Evolutionary conservation across 495 filamentous ascomycete genomes (phyloP).

Genomic region (Staphylotrichum longicolle): DNA sequence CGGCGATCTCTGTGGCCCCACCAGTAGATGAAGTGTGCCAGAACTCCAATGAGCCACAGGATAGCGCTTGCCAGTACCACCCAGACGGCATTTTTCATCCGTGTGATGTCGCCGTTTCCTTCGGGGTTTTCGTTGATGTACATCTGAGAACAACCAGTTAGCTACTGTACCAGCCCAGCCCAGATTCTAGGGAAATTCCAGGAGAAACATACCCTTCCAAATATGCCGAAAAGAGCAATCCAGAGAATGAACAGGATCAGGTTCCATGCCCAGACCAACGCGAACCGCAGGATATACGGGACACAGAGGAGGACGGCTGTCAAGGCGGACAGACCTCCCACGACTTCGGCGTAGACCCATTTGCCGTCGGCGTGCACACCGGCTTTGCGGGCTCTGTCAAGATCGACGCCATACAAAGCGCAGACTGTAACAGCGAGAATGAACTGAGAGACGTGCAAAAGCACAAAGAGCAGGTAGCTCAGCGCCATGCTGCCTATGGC

Average conservation of each 20-base stretch:
- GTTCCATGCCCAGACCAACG: conserved; percentile 64
- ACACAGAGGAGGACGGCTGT: conserved; percentile 61
- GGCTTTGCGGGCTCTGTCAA: conserved; percentile 56
- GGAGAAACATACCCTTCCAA: conserved; percentile 51
- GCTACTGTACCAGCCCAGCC: neutral
- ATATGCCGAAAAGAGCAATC: conserved; percentile 77
- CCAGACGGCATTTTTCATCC: conserved; percentile 89
- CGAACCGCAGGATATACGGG: conserved; percentile 58
- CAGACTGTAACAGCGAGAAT: conserved; percentile 70
- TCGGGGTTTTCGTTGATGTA: conserved; percentile 68
- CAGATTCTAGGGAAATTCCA: too few species aligned
- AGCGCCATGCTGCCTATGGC: conserved; percentile 33
- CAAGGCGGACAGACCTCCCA: conserved; percentile 58
- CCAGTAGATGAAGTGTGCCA: conserved; percentile 45
- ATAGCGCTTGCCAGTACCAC: conserved; percentile 69
- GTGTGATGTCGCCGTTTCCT: conserved; percentile 56
- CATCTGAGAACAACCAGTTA: conserved; percentile 41
- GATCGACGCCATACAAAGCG: conserved; percentile 74
- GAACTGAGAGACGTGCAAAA: conserved; percentile 68
- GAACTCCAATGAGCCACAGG: conserved; percentile 64
- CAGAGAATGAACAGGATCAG: conserved; percentile 68
- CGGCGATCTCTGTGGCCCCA: conserved; percentile 41
- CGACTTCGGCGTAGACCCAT: conserved; percentile 76
- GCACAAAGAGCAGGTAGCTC: conserved; percentile 47
- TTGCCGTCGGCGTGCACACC: conserved; percentile 55